These are phyloP conservation scores for Phytophthora chlamydospora DNA, from an alignment of 352 stramenopile species.

Conservation along the genomic window DNA sequence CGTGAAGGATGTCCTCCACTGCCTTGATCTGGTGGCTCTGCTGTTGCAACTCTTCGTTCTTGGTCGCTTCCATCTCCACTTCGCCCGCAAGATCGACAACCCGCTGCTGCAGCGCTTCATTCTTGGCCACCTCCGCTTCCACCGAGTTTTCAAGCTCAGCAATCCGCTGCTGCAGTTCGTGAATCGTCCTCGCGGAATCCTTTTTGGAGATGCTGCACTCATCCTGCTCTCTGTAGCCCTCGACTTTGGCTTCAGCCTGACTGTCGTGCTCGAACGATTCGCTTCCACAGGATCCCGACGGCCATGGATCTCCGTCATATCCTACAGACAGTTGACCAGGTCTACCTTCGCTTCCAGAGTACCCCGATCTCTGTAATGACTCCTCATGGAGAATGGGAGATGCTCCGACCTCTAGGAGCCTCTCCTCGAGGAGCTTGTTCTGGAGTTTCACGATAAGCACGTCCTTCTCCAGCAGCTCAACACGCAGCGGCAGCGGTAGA, in stretches of 20 bases:
- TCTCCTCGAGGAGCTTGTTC: conserved; percentile 13
- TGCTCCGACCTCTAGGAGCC: neutral
- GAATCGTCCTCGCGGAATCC: neutral
- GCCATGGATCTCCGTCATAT: neutral
- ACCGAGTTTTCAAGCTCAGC: conserved; percentile 19
- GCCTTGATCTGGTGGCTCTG: conserved; percentile 11
- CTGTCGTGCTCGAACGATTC: neutral
- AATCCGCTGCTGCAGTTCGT: conserved; percentile 20
- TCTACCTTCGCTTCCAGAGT: neutral
- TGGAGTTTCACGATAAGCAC: conserved; percentile 20
- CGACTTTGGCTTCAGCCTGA: conserved; percentile 3
- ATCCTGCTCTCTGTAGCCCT: conserved; percentile 6
- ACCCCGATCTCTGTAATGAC: neutral
- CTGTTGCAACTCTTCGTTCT: conserved; percentile 16
- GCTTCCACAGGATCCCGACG: neutral
- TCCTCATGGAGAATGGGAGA: no score
- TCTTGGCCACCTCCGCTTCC: conserved; percentile 7
- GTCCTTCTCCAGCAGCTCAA: conserved; percentile 33
- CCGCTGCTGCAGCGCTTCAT: neutral
- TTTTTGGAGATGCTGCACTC: neutral
- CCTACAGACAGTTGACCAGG: neutral
- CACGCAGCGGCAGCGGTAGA: conserved; percentile 16
- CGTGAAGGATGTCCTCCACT: conserved; percentile 10
- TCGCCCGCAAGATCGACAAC: conserved; percentile 16
- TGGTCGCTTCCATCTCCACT: conserved; percentile 7